Percentiles rank a stretch among this genome's conserved stretches.
Evolutionary conservation across 2,329 filamentous ascomycete genomes (phyloP).

Genomic region (Coniochaeta sp.): DNA sequence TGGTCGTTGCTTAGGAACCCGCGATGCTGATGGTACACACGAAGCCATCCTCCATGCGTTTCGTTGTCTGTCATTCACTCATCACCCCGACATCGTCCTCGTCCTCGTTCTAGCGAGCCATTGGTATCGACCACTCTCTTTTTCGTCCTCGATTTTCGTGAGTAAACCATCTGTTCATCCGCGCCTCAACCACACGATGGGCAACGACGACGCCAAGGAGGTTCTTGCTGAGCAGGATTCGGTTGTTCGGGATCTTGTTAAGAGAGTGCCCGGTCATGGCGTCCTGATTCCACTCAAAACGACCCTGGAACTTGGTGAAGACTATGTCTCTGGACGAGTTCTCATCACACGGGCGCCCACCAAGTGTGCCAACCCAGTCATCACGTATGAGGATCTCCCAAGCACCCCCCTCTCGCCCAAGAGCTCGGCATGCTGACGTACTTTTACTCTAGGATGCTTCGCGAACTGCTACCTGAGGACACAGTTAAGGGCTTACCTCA

Average conservation of each 20-base stretch:
- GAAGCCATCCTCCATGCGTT: background rate
- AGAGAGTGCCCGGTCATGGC: constrained; percentile 30
- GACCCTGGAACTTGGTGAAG: constrained; percentile 53
- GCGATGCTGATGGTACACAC: constrained; percentile 1
- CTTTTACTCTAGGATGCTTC: constrained; percentile 37
- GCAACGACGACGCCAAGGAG: constrained; percentile 6
- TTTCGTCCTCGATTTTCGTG: background rate
- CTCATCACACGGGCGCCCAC: constrained; percentile 67
- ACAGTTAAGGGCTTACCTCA: constrained; percentile 60
- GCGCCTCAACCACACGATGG: constrained; percentile 8
- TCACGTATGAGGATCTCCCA: constrained; percentile 50
- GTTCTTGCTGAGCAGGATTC: constrained; percentile 21
- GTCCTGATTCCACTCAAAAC: constrained; percentile 58
- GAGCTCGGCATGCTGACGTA: constrained; percentile 18
- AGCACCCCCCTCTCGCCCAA: background rate
- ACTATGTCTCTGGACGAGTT: constrained; percentile 51
- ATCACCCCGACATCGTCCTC: background rate
- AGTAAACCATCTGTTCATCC: background rate
- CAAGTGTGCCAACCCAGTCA: constrained; percentile 62
- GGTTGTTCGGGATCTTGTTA: constrained; percentile 22
- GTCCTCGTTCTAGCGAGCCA: background rate
- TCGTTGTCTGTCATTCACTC: background rate
- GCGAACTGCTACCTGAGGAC: constrained; percentile 49
- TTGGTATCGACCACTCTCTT: background rate
- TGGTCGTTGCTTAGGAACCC: constrained; percentile 1